phyloP scores from a whole-genome alignment of 345 rosid genomes.

The Carallia pectinifolia region DNA sequence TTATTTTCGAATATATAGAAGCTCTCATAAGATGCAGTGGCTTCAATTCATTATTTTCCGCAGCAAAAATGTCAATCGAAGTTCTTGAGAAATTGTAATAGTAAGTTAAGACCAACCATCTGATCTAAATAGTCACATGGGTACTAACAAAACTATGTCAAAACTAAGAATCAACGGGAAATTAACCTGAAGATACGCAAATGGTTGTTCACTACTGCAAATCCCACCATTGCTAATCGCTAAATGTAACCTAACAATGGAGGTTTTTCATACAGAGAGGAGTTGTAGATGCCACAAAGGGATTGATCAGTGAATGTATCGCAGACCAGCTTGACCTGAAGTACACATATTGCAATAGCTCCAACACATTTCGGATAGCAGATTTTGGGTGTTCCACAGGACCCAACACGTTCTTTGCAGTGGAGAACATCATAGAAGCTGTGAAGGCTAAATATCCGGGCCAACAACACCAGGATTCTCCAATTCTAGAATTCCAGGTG shows the following conservation, averaged over 20 bases:
- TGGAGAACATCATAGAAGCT: constrained; percentile 9
- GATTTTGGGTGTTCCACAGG: constrained; percentile 22
- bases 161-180: no score
- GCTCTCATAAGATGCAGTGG: no score
- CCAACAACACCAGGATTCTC: not conserved
- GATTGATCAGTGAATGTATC: not conserved
- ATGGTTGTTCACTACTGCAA: no score
- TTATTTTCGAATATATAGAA: not conserved
- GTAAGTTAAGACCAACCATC: no score
- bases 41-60: no score
- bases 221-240: no score
- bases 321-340: not conserved
- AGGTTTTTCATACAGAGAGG: constrained; percentile 3
- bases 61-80: no score
- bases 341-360: not conserved
- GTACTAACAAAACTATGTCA: no score
- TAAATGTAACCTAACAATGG: not conserved
- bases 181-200: no score
- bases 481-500: constrained; percentile 20
- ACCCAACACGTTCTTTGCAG: constrained; percentile 19
- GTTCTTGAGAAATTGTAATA: no score
- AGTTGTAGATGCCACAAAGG: not conserved
- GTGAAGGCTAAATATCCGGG: not conserved
- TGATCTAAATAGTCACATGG: no score
- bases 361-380: constrained; percentile 5